phyloP scores from a whole-genome alignment of 805 yeast genomes.

The Cyberlindnera amylophila region DNA sequence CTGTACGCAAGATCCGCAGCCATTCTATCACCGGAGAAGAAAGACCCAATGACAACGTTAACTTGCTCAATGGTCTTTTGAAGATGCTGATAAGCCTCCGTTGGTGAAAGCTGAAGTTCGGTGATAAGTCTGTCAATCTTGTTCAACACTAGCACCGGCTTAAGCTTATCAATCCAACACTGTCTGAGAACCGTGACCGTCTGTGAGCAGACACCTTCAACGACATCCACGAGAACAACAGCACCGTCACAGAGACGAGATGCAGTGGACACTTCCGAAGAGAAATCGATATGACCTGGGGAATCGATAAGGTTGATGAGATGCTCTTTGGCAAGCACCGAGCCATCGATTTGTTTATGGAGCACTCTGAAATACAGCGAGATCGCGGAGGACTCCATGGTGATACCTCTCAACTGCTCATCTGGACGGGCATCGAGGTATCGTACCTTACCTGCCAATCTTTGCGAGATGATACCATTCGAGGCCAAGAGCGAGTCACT shows the following conservation, averaged over 20 bases:
- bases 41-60: slow-evolving; percentile 89
- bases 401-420: slow-evolving; percentile 93
- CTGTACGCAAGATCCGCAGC: slow-evolving; percentile 78
- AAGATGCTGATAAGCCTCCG: slow-evolving; percentile 82
- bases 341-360: slow-evolving; percentile 37
- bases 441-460: slow-evolving; percentile 93
- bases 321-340: slow-evolving; percentile 61
- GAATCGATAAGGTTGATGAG: slow-evolving; percentile 91
- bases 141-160: slow-evolving; percentile 83
- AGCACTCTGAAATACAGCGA: slow-evolving; percentile 83
- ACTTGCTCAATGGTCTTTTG: slow-evolving; percentile 84
- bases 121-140: slow-evolving; percentile 83
- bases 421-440: slow-evolving; percentile 92
- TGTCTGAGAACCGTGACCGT: slow-evolving; percentile 93
- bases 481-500: slow-evolving; percentile 91
- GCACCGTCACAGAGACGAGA: slow-evolving; percentile 97
- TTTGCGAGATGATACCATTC: slow-evolving; percentile 92
- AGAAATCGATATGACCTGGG: slow-evolving; percentile 98
- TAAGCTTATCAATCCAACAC: slow-evolving; percentile 89
- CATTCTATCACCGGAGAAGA: slow-evolving; percentile 90
- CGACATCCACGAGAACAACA: slow-evolving; percentile 90
- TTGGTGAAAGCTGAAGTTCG: slow-evolving; percentile 77
- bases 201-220: slow-evolving; percentile 98
- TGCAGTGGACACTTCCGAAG: slow-evolving; percentile 94
- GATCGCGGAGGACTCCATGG: slow-evolving; percentile 96